Base-by-base conservation (phyloP, 768 basidiomycete species). In the Suillus subaureus region DNA sequence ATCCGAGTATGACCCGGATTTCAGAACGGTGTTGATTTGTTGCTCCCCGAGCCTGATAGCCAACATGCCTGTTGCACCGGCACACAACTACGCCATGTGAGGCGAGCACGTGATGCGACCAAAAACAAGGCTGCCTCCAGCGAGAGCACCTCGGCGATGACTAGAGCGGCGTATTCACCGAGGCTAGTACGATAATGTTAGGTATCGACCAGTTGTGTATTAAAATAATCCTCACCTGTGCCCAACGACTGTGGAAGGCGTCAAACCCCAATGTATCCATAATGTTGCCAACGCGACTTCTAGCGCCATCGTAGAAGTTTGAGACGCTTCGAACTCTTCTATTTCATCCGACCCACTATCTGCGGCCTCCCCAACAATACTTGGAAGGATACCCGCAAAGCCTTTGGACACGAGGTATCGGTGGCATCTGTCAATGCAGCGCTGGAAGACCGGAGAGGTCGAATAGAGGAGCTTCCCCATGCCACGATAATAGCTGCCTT, bases 101-200 rank as follows among this genome's bases (percentile, higher is more conserved):
- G 75, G n/a, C 82, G 81, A 8, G 84, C 87, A 51, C 90, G 81
- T 51, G 77, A 78, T 3, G 86, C 88, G 47, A 92, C 82, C 31
- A 92, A 73, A 5, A 77, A 73, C 16, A 93, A 78, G 4, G 87
- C 89, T 18, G 84, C 85, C 66, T 84, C 77, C 21, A 92, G 75
- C 0, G 81, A 79, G 16, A 93, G 69, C 1, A 90, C 85, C 1
- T 80, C 84, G 0, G 90, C 86, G n/a, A 82, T 77, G 21, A 88
- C 87, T 47, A 92, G 82, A 12, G 89, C 91, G 9, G 86, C 87
- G 63, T 90, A 92, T 78, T 93, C 91, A 47, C 91, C 91, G 21
- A 93, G 81, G 73, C 91, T 93, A 66, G 49, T 51, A 54, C 37
- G 63, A 13, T n/a, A 6, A 4, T 7, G 8, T 75, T 15, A 52